Conservation (phyloP, 2,329 filamentous ascomycete species). For the Alternaria sp. region DNA sequence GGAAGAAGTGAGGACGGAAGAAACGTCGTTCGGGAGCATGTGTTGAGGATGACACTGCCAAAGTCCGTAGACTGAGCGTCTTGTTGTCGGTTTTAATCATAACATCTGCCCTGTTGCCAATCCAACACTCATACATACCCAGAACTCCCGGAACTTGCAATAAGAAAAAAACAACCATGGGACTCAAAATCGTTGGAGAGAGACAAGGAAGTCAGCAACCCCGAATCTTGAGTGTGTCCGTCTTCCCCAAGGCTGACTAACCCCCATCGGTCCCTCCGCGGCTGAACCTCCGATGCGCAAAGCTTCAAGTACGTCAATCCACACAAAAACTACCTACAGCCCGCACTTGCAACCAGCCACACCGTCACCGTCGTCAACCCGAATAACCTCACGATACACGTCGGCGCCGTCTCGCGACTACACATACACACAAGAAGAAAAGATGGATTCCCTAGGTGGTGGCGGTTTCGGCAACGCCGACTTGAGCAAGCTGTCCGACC, state of each 20-base stretch:
- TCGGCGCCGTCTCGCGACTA: slow-evolving; percentile 8
- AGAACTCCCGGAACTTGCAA: neutral
- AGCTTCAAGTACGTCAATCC: slow-evolving; percentile 1
- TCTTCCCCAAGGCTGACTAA: neutral
- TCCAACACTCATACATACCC: neutral
- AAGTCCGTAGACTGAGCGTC: neutral
- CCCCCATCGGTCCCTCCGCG: neutral
- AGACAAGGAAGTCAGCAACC: no score
- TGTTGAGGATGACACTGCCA: neutral
- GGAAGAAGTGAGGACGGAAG: neutral
- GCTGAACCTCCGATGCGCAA: neutral
- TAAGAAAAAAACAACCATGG: no score
- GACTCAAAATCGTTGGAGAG: no score
- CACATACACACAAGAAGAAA: neutral
- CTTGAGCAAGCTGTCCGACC: slow-evolving; percentile 75
- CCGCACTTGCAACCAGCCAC: neutral
- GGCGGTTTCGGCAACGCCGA: slow-evolving; percentile 63
- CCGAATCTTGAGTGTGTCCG: no score
- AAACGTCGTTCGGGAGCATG: slow-evolving; percentile 7
- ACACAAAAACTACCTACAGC: neutral
- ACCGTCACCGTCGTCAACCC: neutral
- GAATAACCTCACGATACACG: neutral
- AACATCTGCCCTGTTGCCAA: no score
- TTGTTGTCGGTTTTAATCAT: neutral
- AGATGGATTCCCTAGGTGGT: slow-evolving; percentile 48